Conservation (phyloP, 208 protist genomes). For the Leishmania tarentolae region DNA sequence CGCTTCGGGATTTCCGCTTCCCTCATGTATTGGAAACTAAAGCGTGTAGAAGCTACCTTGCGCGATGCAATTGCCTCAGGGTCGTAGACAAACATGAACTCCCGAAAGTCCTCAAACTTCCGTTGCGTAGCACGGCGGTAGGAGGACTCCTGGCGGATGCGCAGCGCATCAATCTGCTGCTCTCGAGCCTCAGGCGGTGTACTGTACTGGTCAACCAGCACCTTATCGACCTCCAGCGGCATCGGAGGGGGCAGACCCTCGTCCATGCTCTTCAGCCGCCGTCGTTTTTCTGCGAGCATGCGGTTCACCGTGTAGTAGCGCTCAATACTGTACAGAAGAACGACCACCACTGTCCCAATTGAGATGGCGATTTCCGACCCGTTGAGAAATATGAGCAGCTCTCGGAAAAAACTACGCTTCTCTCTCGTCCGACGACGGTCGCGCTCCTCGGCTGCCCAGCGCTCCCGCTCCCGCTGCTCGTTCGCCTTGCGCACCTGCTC, state of each 20-base stretch:
- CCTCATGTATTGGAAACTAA: conserved; percentile 69
- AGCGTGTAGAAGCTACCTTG: conserved; percentile 50
- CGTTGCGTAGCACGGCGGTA: conserved; percentile 74
- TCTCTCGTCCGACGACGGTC: conserved; percentile 21
- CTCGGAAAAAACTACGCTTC: conserved; percentile 23
- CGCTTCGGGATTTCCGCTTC: conserved; percentile 65
- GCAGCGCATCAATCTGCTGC: conserved; percentile 46
- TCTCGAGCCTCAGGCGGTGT: conserved; percentile 35
- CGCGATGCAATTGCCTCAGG: conserved; percentile 61
- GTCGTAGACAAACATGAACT: conserved; percentile 82
- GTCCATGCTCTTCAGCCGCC: conserved; percentile 61
- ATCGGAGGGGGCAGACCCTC: conserved; percentile 69
- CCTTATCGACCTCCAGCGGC: conserved; percentile 60
- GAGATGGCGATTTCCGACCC: conserved; percentile 63
- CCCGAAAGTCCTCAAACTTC: conserved; percentile 75
- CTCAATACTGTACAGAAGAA: conserved; percentile 52
- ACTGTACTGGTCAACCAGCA: conserved; percentile 43
- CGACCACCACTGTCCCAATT: conserved; percentile 38
- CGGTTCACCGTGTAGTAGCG: conserved; percentile 57
- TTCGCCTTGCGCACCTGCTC: conserved; percentile 35
- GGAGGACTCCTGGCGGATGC: conserved; percentile 53
- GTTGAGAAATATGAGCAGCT: conserved; percentile 35
- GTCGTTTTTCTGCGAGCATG: conserved; percentile 50
- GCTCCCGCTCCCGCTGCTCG: conserved; percentile 34
- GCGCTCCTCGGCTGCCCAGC: conserved; percentile 25